Conservation (phyloP, 1,284 basidiomycete genomes). For the Meripilus lineatus region DNA sequence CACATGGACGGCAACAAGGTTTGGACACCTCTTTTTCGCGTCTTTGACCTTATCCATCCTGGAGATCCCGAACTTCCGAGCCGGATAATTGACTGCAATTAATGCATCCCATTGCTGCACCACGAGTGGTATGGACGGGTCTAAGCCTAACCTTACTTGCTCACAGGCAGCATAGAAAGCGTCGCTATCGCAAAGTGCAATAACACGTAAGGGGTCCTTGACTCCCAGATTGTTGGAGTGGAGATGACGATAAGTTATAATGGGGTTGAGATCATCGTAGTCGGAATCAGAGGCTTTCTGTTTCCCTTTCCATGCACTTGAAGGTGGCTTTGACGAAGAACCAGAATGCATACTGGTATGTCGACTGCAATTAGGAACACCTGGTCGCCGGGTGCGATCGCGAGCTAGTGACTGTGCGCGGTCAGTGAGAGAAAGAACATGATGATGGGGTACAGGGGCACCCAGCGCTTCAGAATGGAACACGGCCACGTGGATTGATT, state of each 20-base stretch:
- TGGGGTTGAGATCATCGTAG: slow-evolving; percentile 56
- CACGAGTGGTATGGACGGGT: slow-evolving; percentile 75
- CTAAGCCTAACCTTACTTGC: slow-evolving; percentile 59
- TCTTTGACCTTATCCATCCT: slow-evolving; percentile 77
- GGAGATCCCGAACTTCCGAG: slow-evolving; percentile 86
- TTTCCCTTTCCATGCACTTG: slow-evolving; percentile 29
- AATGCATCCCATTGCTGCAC: slow-evolving; percentile 90
- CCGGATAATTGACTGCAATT: slow-evolving; percentile 96
- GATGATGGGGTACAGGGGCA: too few species aligned
- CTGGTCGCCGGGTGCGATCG: too few species aligned
- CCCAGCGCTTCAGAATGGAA: too few species aligned
- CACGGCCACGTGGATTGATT: too few species aligned
- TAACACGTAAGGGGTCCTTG: slow-evolving; percentile 65
- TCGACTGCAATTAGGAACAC: too few species aligned
- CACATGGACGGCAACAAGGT: slow-evolving; percentile 86
- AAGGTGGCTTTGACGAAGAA: too few species aligned
- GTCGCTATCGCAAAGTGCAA: slow-evolving; percentile 91
- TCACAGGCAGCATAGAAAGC: slow-evolving; percentile 90
- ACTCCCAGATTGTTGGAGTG: slow-evolving; percentile 59
- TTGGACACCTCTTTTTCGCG: slow-evolving; percentile 82
- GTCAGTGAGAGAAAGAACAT: too few species aligned
- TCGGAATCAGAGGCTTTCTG: slow-evolving; percentile 34
- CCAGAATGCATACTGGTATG: too few species aligned
- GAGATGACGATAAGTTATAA: slow-evolving; percentile 71
- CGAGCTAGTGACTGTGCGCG: too few species aligned